Evolutionary conservation across 257 asterid genomes (phyloP), one percentile per base, ranked within the genome.

Genomic region (Capsicum chinense): DNA sequence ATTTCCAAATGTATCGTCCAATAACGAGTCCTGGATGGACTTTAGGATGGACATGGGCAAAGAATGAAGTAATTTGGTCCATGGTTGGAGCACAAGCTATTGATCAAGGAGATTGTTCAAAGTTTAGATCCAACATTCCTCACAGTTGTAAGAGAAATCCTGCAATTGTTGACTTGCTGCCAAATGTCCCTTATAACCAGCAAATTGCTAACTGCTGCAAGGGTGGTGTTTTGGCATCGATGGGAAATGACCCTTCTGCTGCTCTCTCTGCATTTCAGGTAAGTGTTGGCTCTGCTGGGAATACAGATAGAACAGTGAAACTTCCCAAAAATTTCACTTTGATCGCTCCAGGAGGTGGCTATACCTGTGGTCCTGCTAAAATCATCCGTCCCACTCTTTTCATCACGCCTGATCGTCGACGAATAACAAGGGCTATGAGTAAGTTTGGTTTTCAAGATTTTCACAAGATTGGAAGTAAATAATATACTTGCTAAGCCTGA

Each of bases 41-140:
- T 3, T 67, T 85, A 62, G 86, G 84, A 37, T 88, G 90, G 90
- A 85, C 82, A 5, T 88, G 88, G 88, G 87, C 87, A 7, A 83
- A 81, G 62, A 76, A 79, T 16, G 89, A 88, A 44, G 35, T 88
- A 0, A 84, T 88, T 64, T 88, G 89, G 89, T 0, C 83, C 47
- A 79, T 86, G 88, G 0, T 52, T 5, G 89, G 90, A 16, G 87
- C 89, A 50, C 16, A 81, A 83, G 79, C 87, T 9, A 88, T 82
- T 3, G 79, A 84, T 0, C 73, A 88, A 79, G 90, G 90, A 5
- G 59, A 86, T 71, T 88, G 90, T 35, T 88, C 89, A 5, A 88
- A 3, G 73, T 88, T 78, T 56, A 62, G 26, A 84, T 13, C 50
- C 26, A 84, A 44, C 9, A 82, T 86, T 39, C 90, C 90, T 39